A percentile compares a stretch with the other conserved stretches of the same genome.
phyloP scores from a whole-genome alignment of 2,329 filamentous ascomycete genomes.

The Zasmidium angulare region DNA sequence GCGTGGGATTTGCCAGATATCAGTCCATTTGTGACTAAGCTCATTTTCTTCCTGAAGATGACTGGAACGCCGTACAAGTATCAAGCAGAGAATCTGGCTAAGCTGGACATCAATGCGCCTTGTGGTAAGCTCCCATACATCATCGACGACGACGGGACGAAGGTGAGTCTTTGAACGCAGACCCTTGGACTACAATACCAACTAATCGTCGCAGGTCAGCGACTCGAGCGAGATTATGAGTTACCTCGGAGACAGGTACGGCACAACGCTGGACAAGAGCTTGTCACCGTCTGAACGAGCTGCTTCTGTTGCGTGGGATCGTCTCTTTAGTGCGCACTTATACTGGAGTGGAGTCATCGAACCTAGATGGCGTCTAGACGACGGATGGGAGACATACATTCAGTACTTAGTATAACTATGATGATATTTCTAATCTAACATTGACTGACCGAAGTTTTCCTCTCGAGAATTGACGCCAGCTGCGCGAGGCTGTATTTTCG shows the following conservation, averaged over 20 bases:
- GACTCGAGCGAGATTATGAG: conserved; percentile 9
- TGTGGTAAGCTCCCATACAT: conserved; percentile 13
- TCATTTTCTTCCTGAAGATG: conserved; percentile 13
- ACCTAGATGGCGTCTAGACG: conserved; percentile 11
- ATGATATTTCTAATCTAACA: too few species aligned
- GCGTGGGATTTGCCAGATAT: conserved; percentile 14
- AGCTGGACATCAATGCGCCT: conserved; percentile 8
- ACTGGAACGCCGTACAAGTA: conserved; percentile 10
- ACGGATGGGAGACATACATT: conserved; percentile 12
- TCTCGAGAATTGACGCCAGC: background rate
- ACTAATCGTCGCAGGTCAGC: background rate
- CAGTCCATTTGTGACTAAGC: conserved; percentile 12
- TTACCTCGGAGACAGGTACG: conserved; percentile 6
- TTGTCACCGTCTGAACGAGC: conserved; percentile 2
- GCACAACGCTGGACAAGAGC: conserved; percentile 4
- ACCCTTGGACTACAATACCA: background rate
- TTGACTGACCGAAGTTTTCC: background rate
- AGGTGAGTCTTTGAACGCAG: conserved; percentile 1
- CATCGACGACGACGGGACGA: conserved; percentile 13
- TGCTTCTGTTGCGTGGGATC: conserved; percentile 5
- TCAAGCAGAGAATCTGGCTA: conserved; percentile 3
- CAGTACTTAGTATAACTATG: conserved; percentile 12
- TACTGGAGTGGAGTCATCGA: conserved; percentile 12
- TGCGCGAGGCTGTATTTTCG: background rate
- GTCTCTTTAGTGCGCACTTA: conserved; percentile 7